phyloP scores from a whole-genome alignment of 495 filamentous ascomycete genomes.

The Podospora australis region DNA sequence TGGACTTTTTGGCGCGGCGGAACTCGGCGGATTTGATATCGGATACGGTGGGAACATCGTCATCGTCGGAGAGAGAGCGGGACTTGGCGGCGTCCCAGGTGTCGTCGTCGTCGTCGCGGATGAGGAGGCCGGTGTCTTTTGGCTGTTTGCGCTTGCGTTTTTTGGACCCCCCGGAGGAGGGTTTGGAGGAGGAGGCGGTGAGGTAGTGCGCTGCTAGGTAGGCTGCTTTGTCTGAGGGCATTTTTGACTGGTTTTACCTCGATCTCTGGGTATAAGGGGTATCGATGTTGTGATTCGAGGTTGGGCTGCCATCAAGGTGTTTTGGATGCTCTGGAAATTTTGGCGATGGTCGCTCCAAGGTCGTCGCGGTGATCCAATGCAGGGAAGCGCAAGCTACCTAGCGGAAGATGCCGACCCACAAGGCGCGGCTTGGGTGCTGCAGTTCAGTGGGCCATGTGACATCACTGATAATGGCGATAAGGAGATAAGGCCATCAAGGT shows the following conservation, averaged over 20 bases:
- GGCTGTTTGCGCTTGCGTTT: conserved; percentile 70
- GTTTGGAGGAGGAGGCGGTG: conserved; percentile 60
- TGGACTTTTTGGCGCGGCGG: conserved; percentile 66
- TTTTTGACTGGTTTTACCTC: conserved; percentile 15
- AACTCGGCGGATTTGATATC: conserved; percentile 60
- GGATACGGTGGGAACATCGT: conserved; percentile 39
- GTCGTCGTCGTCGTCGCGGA: conserved; percentile 80
- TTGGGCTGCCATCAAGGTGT: conserved; percentile 12
- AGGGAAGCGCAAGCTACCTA: background rate
- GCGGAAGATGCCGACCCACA: background rate
- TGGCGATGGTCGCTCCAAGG: background rate
- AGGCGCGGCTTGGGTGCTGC: background rate
- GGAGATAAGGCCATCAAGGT: conserved; percentile 1
- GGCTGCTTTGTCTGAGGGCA: conserved; percentile 63
- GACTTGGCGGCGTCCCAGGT: conserved; percentile 52
- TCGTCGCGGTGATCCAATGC: background rate
- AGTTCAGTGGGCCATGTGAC: background rate
- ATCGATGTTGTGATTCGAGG: background rate
- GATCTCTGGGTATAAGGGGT: background rate
- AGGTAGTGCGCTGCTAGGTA: conserved; percentile 97
- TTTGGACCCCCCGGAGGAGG: conserved; percentile 51
- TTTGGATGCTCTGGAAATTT: background rate
- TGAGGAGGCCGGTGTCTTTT: conserved; percentile 63
- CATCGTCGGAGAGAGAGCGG: conserved; percentile 40
- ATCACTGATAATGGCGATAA: conserved; percentile 1